Percentiles rank a stretch among this genome's conserved stretches.
These are phyloP conservation scores for Ceraceosorus guamensis DNA, from an alignment of 1,284 basidiomycete genomes.

Conservation along the genomic window DNA sequence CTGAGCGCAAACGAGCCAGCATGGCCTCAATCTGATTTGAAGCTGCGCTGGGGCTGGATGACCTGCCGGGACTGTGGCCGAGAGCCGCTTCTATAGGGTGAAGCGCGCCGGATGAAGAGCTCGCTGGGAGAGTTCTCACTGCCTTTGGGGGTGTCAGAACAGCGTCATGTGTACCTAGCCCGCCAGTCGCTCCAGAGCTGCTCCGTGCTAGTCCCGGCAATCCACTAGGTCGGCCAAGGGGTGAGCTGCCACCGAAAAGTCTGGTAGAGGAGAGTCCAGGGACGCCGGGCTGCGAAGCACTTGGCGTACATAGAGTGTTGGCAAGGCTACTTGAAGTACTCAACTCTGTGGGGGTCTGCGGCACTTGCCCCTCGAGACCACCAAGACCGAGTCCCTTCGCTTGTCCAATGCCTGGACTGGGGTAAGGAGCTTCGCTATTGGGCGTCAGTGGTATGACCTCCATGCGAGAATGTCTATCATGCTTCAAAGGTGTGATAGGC, in stretches of 20 bases:
- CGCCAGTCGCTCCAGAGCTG: not conserved
- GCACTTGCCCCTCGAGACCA: too few species aligned
- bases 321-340: too few species aligned
- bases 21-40: conserved; percentile 21
- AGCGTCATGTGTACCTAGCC: not conserved
- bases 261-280: too few species aligned
- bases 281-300: too few species aligned
- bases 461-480: conserved; percentile 11
- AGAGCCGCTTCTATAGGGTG: not conserved
- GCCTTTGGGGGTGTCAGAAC: conserved; percentile 1
- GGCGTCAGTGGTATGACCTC: conserved; percentile 4
- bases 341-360: too few species aligned
- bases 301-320: too few species aligned
- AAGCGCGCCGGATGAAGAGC: not conserved
- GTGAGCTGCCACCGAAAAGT: not conserved
- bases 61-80: not conserved
- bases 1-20: conserved; percentile 20
- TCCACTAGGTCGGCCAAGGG: not conserved
- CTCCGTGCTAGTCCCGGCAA: not conserved
- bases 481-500: conserved; percentile 37
- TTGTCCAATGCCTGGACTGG: too few species aligned
- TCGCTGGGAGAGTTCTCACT: not conserved
- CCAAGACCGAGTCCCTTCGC: too few species aligned
- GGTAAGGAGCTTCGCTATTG: too few species aligned
- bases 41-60: not conserved